Base-by-base conservation (phyloP, 176 grass and related monocot genomes). In the Melocanna baccifera region DNA sequence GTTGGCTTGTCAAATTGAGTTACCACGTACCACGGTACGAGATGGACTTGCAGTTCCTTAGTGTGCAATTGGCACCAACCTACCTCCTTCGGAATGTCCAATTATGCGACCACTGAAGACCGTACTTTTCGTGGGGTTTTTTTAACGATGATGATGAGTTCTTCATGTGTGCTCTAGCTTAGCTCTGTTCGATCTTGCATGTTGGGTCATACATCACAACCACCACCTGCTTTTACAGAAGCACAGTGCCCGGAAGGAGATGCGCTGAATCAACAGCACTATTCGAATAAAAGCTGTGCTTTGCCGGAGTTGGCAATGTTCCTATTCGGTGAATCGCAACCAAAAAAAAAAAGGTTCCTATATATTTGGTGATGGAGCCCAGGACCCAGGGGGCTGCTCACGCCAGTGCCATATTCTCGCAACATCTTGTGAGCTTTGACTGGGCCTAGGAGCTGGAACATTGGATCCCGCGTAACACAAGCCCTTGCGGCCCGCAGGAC, bases 171-270 rank as follows among this genome's bases (percentile, higher is more conserved):
- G 36, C 72, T 36, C 18, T 42, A 8, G 72, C 36, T 43, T 53
- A 71, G 37, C 71, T 4, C 55, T 56, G 47, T 43, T 57, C 5
- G 25, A 55, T 22, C 48, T 50, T 52, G n/a, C 9, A 50, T 56
- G 75, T 55, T 25, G 28, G 45, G 86, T 66, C 81, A 84, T 53
- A 16, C 68, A 26, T 79, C 75, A 40, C 47, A 48, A 65, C 67
- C 59, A 15, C 59, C 53, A 15, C 59, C 53, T 6, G 22, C 18
- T 59, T 80, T 19, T 46, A 18, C 45, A 56, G 68, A 34, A 25
- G 75, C 74, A 84, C 75, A 39, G 76, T 85, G 67, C 3, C 46
- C 9, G 51, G 48, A 80, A 74, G 68, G 48, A 79, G 73, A 64
- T 39, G 23, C 34, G 74, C 12, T 30, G 81, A 22, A 22, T 75